Conservation (phyloP, 202 grass and related monocot genomes). For the Schoenoplectus triqueter region DNA sequence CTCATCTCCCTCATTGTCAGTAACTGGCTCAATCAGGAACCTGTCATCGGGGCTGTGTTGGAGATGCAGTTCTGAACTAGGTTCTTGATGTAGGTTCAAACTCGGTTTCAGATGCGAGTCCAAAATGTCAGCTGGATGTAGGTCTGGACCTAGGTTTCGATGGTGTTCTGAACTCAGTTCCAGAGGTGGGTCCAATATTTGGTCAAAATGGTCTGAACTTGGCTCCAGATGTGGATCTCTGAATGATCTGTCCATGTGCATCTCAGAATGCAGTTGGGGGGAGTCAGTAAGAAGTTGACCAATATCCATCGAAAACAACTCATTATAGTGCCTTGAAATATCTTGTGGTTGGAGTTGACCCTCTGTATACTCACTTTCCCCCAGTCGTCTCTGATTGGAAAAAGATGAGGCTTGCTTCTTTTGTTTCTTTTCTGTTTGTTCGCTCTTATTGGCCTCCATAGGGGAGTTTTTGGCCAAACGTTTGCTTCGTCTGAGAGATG, state of each 20-base stretch:
- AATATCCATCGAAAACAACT: conserved; percentile 20
- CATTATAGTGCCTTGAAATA: conserved; percentile 32
- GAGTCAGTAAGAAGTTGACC: conserved; percentile 12
- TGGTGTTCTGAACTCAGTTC: background rate
- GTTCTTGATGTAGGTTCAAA: background rate
- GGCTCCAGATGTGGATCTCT: background rate
- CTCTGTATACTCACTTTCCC: background rate
- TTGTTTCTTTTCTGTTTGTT: background rate
- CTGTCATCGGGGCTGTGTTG: background rate
- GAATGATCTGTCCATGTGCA: background rate
- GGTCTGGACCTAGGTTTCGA: background rate
- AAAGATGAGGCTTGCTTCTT: background rate
- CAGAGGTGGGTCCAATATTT: background rate
- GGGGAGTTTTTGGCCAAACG: conserved; percentile 37
- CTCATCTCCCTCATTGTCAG: conserved; percentile 27
- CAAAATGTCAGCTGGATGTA: background rate
- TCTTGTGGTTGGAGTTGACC: conserved; percentile 16
- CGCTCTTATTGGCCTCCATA: conserved; percentile 18
- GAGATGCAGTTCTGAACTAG: background rate
- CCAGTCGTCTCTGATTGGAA: conserved; percentile 9
- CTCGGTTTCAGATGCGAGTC: background rate
- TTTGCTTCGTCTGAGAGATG: conserved; percentile 48
- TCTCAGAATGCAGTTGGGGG: background rate
- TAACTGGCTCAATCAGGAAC: background rate
- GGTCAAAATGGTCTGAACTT: background rate